Base-by-base conservation (phyloP, 257 asterid species). In the Osmanthus fragrans region DNA sequence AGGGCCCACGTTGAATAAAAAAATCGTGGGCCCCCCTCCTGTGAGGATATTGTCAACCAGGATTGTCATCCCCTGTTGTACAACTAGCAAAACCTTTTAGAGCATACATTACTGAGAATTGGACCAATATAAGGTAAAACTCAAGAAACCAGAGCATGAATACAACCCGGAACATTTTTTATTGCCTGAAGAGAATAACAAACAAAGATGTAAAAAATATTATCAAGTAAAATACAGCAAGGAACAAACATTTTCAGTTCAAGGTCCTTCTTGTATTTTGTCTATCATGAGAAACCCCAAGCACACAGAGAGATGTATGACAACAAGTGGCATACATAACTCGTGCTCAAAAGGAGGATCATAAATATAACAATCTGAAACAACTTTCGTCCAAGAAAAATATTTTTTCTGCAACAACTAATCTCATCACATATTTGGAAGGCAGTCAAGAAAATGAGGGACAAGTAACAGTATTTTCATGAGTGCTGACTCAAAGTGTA, bases 121-220 rank as follows among this genome's bases (percentile, higher is more conserved):
- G 97, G 96, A 45, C 88, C 89, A 72, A 91, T 77, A 81, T 86
- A 95, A 54, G 97, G 98, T 80, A 95, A 84, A 80, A 92, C 88
- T 76, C 98, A 96, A 84, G 94, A 90, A 73, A 88, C 93, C 83
- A 95, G 84, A 68, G 97, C 92, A 80, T 92, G 99, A 74, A 90
- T 82, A 80, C 99, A 95, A 70, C 98, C 97, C 13, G 99, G 97
- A 84, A 97, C 94, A 82, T 86, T 79, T 87, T 93, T 95, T 70
- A 95, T 92, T 66, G 96, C 97, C 99, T 95, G 94, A 54, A 79
- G 63, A 68, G 74, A 80, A 45, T 63, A 82, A 71, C 80, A 82
- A 56, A 34, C 40, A 82, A 37, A 58, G 72, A 49, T 54, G 66
- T 72, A 49, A 81, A 42, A 70, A 77, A 54, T 58, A 54, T 72